Base-by-base conservation (phyloP, 2,329 filamentous ascomycete species). In the Alternaria longipes region DNA sequence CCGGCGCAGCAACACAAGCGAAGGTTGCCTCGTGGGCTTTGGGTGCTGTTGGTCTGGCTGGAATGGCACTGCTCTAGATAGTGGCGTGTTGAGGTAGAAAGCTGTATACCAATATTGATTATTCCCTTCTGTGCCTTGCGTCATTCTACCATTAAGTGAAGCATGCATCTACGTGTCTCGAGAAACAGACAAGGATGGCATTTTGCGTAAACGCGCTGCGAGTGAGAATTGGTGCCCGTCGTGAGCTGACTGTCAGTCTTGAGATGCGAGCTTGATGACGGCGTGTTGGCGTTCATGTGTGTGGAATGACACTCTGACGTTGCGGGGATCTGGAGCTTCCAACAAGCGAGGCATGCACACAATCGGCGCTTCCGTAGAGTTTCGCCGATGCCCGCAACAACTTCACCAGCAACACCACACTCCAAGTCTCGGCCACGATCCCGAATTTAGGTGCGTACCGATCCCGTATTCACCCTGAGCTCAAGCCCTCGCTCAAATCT, bases 21-120 rank as follows among this genome's bases (percentile, higher is more conserved):
- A 76, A 74, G 41, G 67, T 71, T 22, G 71, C 68, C 24, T 70
- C 73, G 6, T 79, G 77, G 76, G 56, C 71, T 6, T 28, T 80
- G 54, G 77, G 77, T 38, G 78, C 72, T 28, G 71, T 73, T 50
- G 79, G 77, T 46, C 28, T 79, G 16, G 75, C 68, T 28, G 75
- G 71, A 18, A 49, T 77, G 24, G 71, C 69, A 24, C 55, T 76
- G 59, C 49, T 78, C 36, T 77, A 72, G 22, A 28, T 26, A 1
- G 36, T 9, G 20, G 46, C 20, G 7, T n/a, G 30, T 36, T n/a
- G 18, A 49, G 22, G 30, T 49, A 49, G 30, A 49, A 12, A 41
- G 38, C 38, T 14, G 9, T 41, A 41, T 41, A 41, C 18, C 38
- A 41, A 12, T 20, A 3, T 41, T 22, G 18, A 41, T 22, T 22